Evolutionary conservation across 495 filamentous ascomycete species (phyloP), one percentile per base, ranked within the genome.

Genomic region (Sordaria brevicollis): DNA sequence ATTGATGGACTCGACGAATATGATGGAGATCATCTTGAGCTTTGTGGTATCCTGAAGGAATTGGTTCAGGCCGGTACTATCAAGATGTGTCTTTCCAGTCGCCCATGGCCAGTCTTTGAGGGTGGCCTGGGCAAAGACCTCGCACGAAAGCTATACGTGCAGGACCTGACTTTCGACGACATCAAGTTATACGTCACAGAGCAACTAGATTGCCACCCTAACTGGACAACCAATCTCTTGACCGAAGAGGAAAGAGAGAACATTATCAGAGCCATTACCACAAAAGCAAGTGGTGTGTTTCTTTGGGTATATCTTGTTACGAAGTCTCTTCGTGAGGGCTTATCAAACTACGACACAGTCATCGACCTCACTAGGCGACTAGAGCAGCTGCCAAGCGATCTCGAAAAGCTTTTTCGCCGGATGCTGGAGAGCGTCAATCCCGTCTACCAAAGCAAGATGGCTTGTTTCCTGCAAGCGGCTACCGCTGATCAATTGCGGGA

Each of bases 41-140:
- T 75, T 11, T 69, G 65, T 66, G 17, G 65, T 2, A 21, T 67
- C 0, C 4, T 76, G 1, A 4, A 25, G 1, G 19, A 49, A 3
- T 17, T 77, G 0, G 19, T 70, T 11, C 29, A 29, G 6, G 69
- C 62, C 15, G 10, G 67, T 0, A 71, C 81, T 68, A 70, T 86
- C 67, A 87, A 86, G 66, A 17, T 82, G 7, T 88, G 86, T 69
- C 69, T 85, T 3, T 83, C 85, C 17, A 87, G 86, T 70, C 78
- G 85, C 0, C 82, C 83, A 0, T 85, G 79, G 81, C 77, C 78
- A 33, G 74, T 76, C 0, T 87, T 87, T 68, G 71, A 80, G 25
- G 74, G 82, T 65, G 74, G 73, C 0, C 85, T 86, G 49, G 75
- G 74, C 0, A 19, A 43, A 5, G 43, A 67, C 11, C 4, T 5